A percentile compares a stretch with the other conserved stretches of the same genome.
Evolutionary conservation across 495 filamentous ascomycete species (phyloP).

Genomic region (Aspergillus avenaceus): DNA sequence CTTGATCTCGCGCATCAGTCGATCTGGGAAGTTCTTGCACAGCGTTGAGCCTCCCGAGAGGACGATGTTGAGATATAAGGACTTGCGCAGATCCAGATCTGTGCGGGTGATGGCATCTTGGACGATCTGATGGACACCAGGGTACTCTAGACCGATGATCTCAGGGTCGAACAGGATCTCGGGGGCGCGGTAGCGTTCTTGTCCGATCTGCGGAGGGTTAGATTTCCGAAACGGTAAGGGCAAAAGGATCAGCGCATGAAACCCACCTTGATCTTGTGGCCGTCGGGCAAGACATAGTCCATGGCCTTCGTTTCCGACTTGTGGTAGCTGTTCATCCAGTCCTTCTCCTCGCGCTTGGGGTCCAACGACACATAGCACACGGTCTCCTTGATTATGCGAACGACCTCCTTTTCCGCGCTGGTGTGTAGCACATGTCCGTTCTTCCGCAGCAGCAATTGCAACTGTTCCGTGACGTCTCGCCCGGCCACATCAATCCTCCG

Average conservation of each 20-base stretch:
- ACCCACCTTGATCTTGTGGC: slow-evolving; percentile 81
- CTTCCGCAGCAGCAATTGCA: slow-evolving; percentile 89
- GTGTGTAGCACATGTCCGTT: slow-evolving; percentile 94
- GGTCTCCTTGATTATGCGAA: slow-evolving; percentile 94
- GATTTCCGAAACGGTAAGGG: background rate
- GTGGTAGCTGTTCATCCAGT: slow-evolving; percentile 66
- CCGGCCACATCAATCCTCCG: slow-evolving; percentile 94
- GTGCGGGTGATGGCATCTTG: slow-evolving; percentile 94
- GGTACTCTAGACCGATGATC: slow-evolving; percentile 94
- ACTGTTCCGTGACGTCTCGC: slow-evolving; percentile 94
- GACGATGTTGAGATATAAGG: slow-evolving; percentile 93
- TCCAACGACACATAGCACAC: slow-evolving; percentile 86
- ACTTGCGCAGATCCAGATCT: slow-evolving; percentile 94
- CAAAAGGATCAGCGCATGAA: background rate
- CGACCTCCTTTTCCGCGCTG: slow-evolving; percentile 96
- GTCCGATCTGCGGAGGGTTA: slow-evolving; percentile 56
- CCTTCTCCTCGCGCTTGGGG: slow-evolving; percentile 91
- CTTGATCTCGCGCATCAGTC: slow-evolving; percentile 87
- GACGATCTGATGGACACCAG: slow-evolving; percentile 94
- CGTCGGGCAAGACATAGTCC: slow-evolving; percentile 88
- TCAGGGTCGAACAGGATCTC: slow-evolving; percentile 98
- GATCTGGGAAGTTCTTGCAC: slow-evolving; percentile 90
- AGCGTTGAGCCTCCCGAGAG: slow-evolving; percentile 92
- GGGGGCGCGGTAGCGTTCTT: slow-evolving; percentile 90
- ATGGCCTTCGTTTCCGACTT: slow-evolving; percentile 63